phyloP scores from a whole-genome alignment of 441 rosid genomes.

The Macaranga tanarius region DNA sequence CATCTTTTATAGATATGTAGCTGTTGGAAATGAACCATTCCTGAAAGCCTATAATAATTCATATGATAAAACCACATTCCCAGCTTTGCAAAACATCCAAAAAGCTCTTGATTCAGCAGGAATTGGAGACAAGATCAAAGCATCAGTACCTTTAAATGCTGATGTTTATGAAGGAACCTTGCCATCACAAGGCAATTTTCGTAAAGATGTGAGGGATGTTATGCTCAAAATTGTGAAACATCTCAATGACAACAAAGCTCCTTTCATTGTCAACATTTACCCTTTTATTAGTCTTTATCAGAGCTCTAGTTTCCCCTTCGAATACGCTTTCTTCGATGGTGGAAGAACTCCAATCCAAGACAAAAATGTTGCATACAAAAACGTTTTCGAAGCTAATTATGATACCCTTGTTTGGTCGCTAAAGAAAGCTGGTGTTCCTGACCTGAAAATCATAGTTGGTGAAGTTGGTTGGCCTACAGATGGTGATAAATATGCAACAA shows the following conservation, averaged over 20 bases:
- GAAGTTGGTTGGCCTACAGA: constrained; percentile 98
- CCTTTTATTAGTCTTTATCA: constrained; percentile 82
- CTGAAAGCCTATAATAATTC: constrained; percentile 61
- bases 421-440: constrained; percentile 40
- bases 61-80: constrained; percentile 41
- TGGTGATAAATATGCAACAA: constrained; percentile 40
- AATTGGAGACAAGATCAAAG: constrained; percentile 52
- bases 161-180: constrained; percentile 68
- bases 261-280: constrained; percentile 82
- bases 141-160: constrained; percentile 65
- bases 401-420: constrained; percentile 74
- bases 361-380: constrained; percentile 39
- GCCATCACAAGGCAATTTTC: constrained; percentile 69
- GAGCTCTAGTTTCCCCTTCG: constrained; percentile 53
- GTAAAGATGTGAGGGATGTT: constrained; percentile 40
- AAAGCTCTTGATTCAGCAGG: constrained; percentile 65
- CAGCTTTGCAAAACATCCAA: constrained; percentile 71
- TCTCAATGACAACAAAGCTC: constrained; percentile 44
- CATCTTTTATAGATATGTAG: constrained; percentile 57
- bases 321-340: constrained; percentile 59
- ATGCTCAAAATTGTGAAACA: constrained; percentile 47
- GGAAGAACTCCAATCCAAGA: constrained; percentile 36
- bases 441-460: constrained; percentile 67
- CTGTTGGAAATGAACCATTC: constrained; percentile 91
- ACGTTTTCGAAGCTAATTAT: constrained; percentile 81